phyloP scores from a whole-genome alignment of 129 eudicot genomes.

The Escallonia rubra region DNA sequence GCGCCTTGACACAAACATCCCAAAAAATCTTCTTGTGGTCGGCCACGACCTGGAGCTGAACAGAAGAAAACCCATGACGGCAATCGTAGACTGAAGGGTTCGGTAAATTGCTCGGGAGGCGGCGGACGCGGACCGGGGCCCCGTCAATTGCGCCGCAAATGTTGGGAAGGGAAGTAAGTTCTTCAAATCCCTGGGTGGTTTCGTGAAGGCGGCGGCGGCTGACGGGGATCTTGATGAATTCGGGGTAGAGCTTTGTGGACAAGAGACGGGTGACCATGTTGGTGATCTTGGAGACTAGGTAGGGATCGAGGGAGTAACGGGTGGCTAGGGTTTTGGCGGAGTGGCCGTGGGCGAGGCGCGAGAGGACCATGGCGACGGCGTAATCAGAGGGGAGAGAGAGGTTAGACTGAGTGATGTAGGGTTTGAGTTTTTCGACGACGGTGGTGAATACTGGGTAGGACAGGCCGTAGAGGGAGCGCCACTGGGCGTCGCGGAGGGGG shows the following conservation, averaged over 20 bases:
- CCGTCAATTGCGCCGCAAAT: slow-evolving; percentile 83
- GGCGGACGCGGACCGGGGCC: slow-evolving; percentile 43
- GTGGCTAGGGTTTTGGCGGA: slow-evolving; percentile 64
- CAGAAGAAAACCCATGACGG: slow-evolving; percentile 43
- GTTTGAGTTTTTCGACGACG: slow-evolving; percentile 82
- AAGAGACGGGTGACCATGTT: slow-evolving; percentile 88
- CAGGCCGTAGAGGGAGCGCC: slow-evolving; percentile 85
- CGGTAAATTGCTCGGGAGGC: slow-evolving; percentile 29
- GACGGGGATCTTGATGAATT: slow-evolving; percentile 78
- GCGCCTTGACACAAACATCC: slow-evolving; percentile 96
- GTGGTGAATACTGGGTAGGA: slow-evolving; percentile 90
- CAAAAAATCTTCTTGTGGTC: slow-evolving; percentile 89
- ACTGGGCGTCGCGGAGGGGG: slow-evolving; percentile 71
- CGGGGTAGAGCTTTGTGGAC: slow-evolving; percentile 82
- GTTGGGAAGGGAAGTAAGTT: slow-evolving; percentile 58
- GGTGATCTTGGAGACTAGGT: slow-evolving; percentile 77
- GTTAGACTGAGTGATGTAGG: slow-evolving; percentile 74
- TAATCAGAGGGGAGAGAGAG: slow-evolving; percentile 88
- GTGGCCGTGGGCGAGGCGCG: slow-evolving; percentile 59
- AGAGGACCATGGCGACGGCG: slow-evolving; percentile 95
- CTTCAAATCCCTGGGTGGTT: slow-evolving; percentile 61
- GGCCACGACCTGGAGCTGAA: slow-evolving; percentile 77
- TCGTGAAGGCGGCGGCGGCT: slow-evolving; percentile 64
- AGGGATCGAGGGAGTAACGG: slow-evolving; percentile 80
- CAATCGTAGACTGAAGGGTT: slow-evolving; percentile 39